Base-by-base conservation (phyloP, 148 eudicot genomes). In the Selenicereus undatus region DNA sequence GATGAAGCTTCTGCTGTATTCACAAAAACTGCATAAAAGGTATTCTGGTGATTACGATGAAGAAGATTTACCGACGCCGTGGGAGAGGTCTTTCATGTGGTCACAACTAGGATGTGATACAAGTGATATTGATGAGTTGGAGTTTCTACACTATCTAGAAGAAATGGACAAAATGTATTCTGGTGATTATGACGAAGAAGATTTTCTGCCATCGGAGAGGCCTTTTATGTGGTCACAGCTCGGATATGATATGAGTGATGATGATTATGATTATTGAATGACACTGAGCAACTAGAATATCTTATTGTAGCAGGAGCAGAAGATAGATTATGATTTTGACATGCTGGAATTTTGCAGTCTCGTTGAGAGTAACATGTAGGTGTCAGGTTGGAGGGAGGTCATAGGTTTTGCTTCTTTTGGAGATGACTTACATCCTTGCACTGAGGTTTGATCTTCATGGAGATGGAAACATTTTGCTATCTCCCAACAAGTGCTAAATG, bases 31-130 rank as follows among this genome's bases (percentile, higher is more conserved):
- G 29, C 48, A 69, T 21, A 68, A 30, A 48, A 39, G 39, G 27
- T 26, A 35, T 76, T 72, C 71, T 60, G 78, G 79, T 42, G 79
- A 76, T 66, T 71, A 48, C n/a, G 82, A 43, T 66, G 65, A 29
- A 30, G 81, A 76, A 45, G 81, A 72, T 73, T 50, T 39, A 39
- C 8, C 76, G 35, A 42, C 54, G 65, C 80, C 83, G n/a, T 80
- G 77, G 77, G n/a, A 76, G 48, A 83, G 78, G 75, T 30, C 43
- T 22, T 74, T 50, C 27, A 45, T 74, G 45, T 77, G 42, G 72
- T 75, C 78, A 6, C 69, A 65, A 42, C 27, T 78, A 45, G 82
- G 80, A 43, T 77, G 51, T 76, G 80, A 82, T 45, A 32, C 24
- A 32, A 58, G 56, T 65, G 79, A 83, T 22, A 11, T 21, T 9